These are phyloP conservation scores for Neltuma alba DNA, from an alignment of 306 rosid species.

Conservation along the genomic window DNA sequence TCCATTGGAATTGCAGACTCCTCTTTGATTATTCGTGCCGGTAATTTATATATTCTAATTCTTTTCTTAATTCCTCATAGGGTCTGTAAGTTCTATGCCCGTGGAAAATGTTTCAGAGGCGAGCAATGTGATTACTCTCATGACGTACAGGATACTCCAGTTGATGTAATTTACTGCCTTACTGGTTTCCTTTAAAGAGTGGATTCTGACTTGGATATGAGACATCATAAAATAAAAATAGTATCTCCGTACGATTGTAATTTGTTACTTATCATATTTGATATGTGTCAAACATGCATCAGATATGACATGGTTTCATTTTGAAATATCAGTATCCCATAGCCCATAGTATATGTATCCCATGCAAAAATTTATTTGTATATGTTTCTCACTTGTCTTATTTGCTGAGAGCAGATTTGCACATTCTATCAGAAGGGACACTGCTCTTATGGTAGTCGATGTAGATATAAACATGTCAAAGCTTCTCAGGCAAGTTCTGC, in stretches of 20 bases:
- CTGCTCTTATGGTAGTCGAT: slow-evolving; percentile 91
- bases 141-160: slow-evolving; percentile 63
- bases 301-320: not conserved
- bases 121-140: slow-evolving; percentile 83
- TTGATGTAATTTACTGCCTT: not conserved
- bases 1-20: not conserved
- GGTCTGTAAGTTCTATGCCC: slow-evolving; percentile 83
- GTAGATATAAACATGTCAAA: slow-evolving; percentile 81
- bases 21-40: not conserved
- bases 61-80: slow-evolving; percentile 16
- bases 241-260: not conserved
- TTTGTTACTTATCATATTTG: not conserved
- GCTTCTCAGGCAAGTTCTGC: slow-evolving; percentile 49
- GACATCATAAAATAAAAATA: not conserved
- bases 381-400: slow-evolving; percentile 11
- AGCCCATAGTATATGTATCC: not conserved
- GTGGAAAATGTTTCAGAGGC: slow-evolving; percentile 87
- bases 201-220: not conserved
- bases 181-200: not conserved
- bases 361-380: not conserved
- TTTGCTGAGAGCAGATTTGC: slow-evolving; percentile 59
- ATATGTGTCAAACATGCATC: not conserved
- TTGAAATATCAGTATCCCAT: not conserved
- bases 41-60: not conserved
- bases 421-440: slow-evolving; percentile 72